Evolutionary conservation across 768 basidiomycete genomes (phyloP).

Genomic region (Mycena crocata): DNA sequence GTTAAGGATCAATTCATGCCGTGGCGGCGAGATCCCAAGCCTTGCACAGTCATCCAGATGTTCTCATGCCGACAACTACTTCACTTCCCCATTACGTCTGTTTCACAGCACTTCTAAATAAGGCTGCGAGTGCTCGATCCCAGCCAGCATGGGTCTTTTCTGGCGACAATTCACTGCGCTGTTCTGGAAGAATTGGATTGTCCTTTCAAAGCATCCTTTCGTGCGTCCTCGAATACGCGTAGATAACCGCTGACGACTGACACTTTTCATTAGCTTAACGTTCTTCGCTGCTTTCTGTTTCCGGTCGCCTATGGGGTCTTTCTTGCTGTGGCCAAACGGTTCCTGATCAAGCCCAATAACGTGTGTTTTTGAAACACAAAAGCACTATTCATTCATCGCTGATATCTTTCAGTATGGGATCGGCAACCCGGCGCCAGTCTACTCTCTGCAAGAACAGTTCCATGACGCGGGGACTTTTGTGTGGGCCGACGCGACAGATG

Average conservation of each 20-base stretch:
- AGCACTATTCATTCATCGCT: neutral
- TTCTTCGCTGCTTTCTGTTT: constrained; percentile 70
- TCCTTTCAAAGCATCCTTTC: constrained; percentile 72
- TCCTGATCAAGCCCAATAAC: constrained; percentile 70
- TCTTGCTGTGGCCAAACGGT: constrained; percentile 70
- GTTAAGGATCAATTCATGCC: too few species aligned
- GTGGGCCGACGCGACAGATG: constrained; percentile 78
- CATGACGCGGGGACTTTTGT: constrained; percentile 64
- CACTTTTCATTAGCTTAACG: constrained; percentile 57
- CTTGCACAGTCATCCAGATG: too few species aligned
- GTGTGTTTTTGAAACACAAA: constrained; percentile 56
- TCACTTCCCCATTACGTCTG: too few species aligned
- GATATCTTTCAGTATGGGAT: constrained; percentile 64
- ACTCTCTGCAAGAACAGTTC: constrained; percentile 59
- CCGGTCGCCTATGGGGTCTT: constrained; percentile 78
- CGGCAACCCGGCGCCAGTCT: constrained; percentile 66
- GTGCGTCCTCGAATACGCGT: constrained; percentile 51
- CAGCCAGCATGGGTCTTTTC: constrained; percentile 50
- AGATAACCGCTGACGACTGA: neutral
- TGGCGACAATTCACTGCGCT: constrained; percentile 71
- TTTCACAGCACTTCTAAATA: too few species aligned
- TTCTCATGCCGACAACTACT: too few species aligned
- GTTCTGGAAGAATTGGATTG: constrained; percentile 81
- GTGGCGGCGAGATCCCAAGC: too few species aligned
- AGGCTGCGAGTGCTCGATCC: neutral